These are phyloP conservation scores for Phaeosphaeriaceae sp. DNA, from an alignment of 2,329 filamentous ascomycete genomes.

Conservation along the genomic window DNA sequence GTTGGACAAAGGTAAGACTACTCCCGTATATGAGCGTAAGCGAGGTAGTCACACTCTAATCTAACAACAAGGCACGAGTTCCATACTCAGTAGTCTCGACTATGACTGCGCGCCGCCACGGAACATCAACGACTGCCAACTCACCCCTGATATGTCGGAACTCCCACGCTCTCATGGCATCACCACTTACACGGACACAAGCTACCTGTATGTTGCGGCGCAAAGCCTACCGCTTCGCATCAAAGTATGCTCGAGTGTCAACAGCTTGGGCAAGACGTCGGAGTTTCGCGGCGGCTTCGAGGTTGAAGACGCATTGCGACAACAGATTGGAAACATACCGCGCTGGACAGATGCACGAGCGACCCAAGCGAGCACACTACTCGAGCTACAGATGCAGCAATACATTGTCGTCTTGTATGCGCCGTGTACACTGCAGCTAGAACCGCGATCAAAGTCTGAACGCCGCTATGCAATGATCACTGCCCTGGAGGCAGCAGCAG, in stretches of 20 bases:
- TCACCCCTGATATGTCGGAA: constrained; percentile 28
- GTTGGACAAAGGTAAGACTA: constrained; percentile 52
- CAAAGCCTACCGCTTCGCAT: constrained; percentile 15
- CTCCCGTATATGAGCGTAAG: not conserved
- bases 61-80: constrained; percentile 53
- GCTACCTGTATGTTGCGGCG: constrained; percentile 20
- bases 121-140: constrained; percentile 58
- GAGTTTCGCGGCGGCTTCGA: not conserved
- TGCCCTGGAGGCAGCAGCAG: constrained; percentile 15
- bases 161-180: constrained; percentile 19
- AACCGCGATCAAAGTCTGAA: not conserved
- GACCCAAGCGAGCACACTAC: constrained; percentile 20
- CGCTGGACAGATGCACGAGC: constrained; percentile 16
- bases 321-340: constrained; percentile 13
- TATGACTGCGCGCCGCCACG: constrained; percentile 57
- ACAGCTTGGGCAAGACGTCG: constrained; percentile 8
- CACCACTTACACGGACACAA: constrained; percentile 24
- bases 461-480: constrained; percentile 16
- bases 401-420: constrained; percentile 32
- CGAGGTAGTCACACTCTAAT: not conserved
- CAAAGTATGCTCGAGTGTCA: constrained; percentile 14
- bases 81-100: constrained; percentile 44
- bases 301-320: constrained; percentile 19
- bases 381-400: constrained; percentile 37
- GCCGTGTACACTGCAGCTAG: constrained; percentile 7